Evolutionary conservation across 1,284 basidiomycete species (phyloP).

Genomic region (Heterobasidion parviporum): DNA sequence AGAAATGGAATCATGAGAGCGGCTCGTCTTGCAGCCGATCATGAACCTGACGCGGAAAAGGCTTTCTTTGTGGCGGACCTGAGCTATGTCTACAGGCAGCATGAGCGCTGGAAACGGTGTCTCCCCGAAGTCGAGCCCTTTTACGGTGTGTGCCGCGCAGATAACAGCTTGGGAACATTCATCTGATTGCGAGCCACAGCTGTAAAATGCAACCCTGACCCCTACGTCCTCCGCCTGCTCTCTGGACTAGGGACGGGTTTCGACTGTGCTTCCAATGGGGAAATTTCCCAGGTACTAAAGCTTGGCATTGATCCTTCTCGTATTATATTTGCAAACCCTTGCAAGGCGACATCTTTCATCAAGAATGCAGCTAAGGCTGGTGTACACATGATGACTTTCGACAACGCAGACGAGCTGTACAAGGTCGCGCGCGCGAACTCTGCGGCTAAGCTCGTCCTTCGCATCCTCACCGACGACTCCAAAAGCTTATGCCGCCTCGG

Average conservation of each 20-base stretch:
- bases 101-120: constrained; percentile 75
- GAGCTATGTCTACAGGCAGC: constrained; percentile 81
- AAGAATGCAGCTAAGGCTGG: constrained; percentile 74
- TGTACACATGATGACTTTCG: constrained; percentile 95
- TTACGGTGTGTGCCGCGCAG: constrained; percentile 55
- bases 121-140: constrained; percentile 88
- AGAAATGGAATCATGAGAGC: constrained; percentile 66
- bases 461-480: constrained; percentile 96
- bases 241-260: constrained; percentile 89
- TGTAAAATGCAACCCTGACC: constrained; percentile 97
- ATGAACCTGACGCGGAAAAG: constrained; percentile 73
- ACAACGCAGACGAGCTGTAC: constrained; percentile 96
- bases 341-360: constrained; percentile 94
- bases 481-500: constrained; percentile 92
- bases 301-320: constrained; percentile 69
- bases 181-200: constrained; percentile 36
- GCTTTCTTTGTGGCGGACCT: constrained; percentile 98
- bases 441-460: constrained; percentile 80
- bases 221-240: constrained; percentile 85
- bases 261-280: constrained; percentile 97
- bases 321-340: constrained; percentile 98
- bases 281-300: constrained; percentile 80
- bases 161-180: background rate
- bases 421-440: constrained; percentile 87
- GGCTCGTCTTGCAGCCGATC: constrained; percentile 36